Conservation (phyloP, 2,329 filamentous ascomycete species). For the Epichloe sp. region DNA sequence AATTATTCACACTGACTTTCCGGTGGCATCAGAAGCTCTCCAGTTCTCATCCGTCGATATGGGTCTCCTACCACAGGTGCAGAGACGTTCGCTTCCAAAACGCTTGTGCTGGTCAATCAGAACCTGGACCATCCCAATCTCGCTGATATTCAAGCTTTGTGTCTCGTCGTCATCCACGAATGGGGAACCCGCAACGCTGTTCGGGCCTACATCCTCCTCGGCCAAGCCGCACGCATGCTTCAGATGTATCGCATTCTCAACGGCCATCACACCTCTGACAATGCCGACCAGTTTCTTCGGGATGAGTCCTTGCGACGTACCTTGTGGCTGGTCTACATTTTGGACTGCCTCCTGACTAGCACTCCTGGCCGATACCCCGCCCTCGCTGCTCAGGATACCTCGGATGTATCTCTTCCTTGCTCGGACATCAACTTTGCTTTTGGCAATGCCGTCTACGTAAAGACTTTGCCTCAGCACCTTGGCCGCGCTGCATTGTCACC, state of each 20-base stretch:
- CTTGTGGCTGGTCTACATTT: slow-evolving; percentile 49
- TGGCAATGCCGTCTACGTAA: slow-evolving; percentile 44
- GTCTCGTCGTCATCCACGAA: slow-evolving; percentile 48
- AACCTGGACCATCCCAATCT: slow-evolving; percentile 46
- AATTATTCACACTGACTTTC: not conserved
- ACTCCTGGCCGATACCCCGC: slow-evolving; percentile 47
- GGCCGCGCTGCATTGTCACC: slow-evolving; percentile 22
- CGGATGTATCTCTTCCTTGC: slow-evolving; percentile 44
- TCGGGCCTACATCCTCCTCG: slow-evolving; percentile 49
- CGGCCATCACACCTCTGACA: slow-evolving; percentile 37
- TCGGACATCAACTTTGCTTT: slow-evolving; percentile 51
- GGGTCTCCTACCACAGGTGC: slow-evolving; percentile 41
- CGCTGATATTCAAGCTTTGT: slow-evolving; percentile 47
- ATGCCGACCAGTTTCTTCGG: slow-evolving; percentile 44
- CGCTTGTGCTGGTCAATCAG: slow-evolving; percentile 42
- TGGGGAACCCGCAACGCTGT: slow-evolving; percentile 50
- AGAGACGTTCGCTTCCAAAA: slow-evolving; percentile 46
- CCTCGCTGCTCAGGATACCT: slow-evolving; percentile 39
- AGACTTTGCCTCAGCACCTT: slow-evolving; percentile 36
- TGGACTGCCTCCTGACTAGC: slow-evolving; percentile 49
- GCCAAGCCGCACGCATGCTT: slow-evolving; percentile 49
- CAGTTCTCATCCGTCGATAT: slow-evolving; percentile 43
- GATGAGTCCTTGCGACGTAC: slow-evolving; percentile 49
- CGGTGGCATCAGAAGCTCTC: slow-evolving; percentile 33
- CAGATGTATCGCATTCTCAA: slow-evolving; percentile 51